Evolutionary conservation across 371 early-diverging fungal genomes (phyloP).

Genomic region (Saksenaea vasiformis): DNA sequence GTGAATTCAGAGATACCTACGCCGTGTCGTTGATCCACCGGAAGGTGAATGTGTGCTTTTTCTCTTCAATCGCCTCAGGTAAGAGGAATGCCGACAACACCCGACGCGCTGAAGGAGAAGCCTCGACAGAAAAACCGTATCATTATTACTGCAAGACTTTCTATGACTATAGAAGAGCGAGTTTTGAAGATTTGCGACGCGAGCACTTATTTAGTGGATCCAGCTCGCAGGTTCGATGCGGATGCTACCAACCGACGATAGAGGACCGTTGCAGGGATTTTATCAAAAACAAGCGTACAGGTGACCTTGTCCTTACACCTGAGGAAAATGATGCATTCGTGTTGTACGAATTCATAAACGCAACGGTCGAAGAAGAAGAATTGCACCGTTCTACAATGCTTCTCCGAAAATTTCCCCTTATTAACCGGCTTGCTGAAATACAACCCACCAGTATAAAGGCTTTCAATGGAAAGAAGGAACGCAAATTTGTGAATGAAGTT

Average conservation of each 20-base stretch:
- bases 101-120: not conserved
- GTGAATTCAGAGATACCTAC: not conserved
- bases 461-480: not conserved
- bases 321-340: not conserved
- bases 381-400: not conserved
- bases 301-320: constrained; percentile 9
- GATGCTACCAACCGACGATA: not conserved
- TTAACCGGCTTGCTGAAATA: not conserved
- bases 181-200: constrained; percentile 13
- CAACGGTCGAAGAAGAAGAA: not conserved
- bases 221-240: not conserved
- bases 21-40: not conserved
- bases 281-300: not conserved
- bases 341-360: constrained; percentile 1
- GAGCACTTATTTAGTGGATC: not conserved
- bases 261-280: constrained; percentile 6
- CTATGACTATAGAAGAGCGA: constrained; percentile 15
- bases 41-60: not conserved
- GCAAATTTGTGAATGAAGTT: constrained; percentile 1
- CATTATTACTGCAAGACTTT: constrained; percentile 20
- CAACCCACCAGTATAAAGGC: not conserved
- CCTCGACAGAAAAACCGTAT: not conserved
- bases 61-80: not conserved
- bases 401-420: not conserved
- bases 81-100: not conserved